A percentile compares a stretch with the other conserved stretches of the same genome.
Evolutionary conservation across 2,329 filamentous ascomycete genomes (phyloP).

Genomic region (Trichoderma hamatum): DNA sequence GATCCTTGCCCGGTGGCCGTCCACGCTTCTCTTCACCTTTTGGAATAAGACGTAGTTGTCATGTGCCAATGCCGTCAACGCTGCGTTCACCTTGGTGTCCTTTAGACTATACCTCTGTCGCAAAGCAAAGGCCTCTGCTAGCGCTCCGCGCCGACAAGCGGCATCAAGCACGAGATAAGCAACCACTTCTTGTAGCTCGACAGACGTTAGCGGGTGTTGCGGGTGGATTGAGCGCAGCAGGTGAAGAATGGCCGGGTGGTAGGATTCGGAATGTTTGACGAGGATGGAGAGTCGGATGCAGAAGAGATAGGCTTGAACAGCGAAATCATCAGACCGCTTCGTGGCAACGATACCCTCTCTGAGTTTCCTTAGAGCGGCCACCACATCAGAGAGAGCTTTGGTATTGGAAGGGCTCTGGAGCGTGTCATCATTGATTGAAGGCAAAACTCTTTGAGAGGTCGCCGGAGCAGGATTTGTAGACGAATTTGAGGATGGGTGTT

Average conservation of each 20-base stretch:
- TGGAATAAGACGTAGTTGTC: conserved; percentile 85
- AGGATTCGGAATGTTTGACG: conserved; percentile 80
- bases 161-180: conserved; percentile 84
- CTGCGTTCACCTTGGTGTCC: conserved; percentile 69
- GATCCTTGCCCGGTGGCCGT: conserved; percentile 77
- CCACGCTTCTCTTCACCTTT: conserved; percentile 69
- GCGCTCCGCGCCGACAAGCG: conserved; percentile 78
- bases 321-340: conserved; percentile 75
- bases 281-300: conserved; percentile 83
- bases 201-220: conserved; percentile 65
- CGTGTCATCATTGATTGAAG: conserved; percentile 12
- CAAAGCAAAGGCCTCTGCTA: conserved; percentile 72
- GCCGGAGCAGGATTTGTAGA: not conserved
- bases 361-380: conserved; percentile 86
- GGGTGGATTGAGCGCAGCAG: conserved; percentile 74
- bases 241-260: conserved; percentile 83
- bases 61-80: conserved; percentile 71
- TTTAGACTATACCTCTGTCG: conserved; percentile 62
- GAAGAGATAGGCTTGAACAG: conserved; percentile 89
- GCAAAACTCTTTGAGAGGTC: not conserved
- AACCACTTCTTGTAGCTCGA: conserved; percentile 78
- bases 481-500: conserved; percentile 17
- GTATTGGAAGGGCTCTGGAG: conserved; percentile 45
- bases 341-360: conserved; percentile 86
- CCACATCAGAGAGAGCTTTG: conserved; percentile 71